Evolutionary conservation across 2,329 filamentous ascomycete genomes (phyloP).

Genomic region (Beauveria caledonica): DNA sequence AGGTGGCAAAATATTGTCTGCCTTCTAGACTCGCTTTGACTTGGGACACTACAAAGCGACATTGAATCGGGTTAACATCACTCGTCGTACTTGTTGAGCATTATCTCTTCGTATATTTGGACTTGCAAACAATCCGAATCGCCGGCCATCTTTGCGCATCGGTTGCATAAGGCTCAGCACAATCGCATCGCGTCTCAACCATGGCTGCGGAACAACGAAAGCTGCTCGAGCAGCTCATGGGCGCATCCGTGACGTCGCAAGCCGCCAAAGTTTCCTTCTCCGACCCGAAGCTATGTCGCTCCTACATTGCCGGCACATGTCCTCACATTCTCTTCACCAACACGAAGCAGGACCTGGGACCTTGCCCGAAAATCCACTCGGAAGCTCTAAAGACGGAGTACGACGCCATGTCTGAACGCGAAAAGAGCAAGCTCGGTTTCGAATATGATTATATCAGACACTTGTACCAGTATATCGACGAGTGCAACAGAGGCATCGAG

Average conservation of each 20-base stretch:
- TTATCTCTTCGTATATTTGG: background rate
- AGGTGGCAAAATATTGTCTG: conserved; percentile 4
- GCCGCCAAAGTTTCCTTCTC: conserved; percentile 78
- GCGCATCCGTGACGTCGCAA: conserved; percentile 63
- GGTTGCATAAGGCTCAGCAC: background rate
- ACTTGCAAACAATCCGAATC: background rate
- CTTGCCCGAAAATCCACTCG: conserved; percentile 80
- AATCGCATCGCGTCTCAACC: conserved; percentile 14
- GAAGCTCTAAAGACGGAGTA: conserved; percentile 87
- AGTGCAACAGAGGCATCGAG: conserved; percentile 92
- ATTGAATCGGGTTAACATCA: background rate
- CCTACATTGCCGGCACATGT: conserved; percentile 87
- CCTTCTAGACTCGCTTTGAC: background rate
- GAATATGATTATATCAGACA: conserved; percentile 96
- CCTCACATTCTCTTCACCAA: conserved; percentile 99
- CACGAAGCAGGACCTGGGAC: conserved; percentile 92
- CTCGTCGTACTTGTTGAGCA: background rate
- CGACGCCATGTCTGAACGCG: conserved; percentile 60
- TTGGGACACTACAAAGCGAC: background rate
- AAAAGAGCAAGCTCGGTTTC: conserved; percentile 75
- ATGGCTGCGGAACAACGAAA: conserved; percentile 98
- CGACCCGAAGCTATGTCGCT: conserved; percentile 90
- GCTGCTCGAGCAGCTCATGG: conserved; percentile 96
- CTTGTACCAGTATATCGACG: conserved; percentile 92
- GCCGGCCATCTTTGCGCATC: no score